Evolutionary conservation across 1,139 yeast species (phyloP).

Genomic region (Diutina pseudorugosa): DNA sequence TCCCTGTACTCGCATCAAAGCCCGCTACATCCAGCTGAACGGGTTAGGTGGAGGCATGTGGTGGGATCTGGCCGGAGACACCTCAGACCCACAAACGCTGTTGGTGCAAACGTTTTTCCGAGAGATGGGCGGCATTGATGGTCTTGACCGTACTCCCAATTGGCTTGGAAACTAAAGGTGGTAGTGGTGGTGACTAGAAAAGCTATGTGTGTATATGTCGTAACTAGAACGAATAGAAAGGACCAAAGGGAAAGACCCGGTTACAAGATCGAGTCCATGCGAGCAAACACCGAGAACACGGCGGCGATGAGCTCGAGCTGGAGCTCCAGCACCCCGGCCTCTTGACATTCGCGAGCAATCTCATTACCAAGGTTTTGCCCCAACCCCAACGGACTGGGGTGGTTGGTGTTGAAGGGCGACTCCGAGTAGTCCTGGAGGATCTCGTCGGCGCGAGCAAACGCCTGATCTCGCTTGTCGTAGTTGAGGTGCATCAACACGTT

Average conservation of each 20-base stretch:
- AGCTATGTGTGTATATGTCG: background rate
- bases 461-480: constrained; percentile 86
- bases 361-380: constrained; percentile 69
- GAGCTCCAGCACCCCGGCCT: constrained; percentile 42
- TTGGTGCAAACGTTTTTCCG: constrained; percentile 30
- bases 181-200: too few species aligned
- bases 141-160: background rate
- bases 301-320: constrained; percentile 89
- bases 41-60: constrained; percentile 78
- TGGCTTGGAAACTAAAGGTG: background rate
- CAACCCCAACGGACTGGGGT: constrained; percentile 50
- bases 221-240: background rate
- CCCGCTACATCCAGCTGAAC: constrained; percentile 36
- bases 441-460: constrained; percentile 89
- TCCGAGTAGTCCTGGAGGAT: constrained; percentile 71
- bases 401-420: constrained; percentile 61
- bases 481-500: constrained; percentile 70
- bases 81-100: constrained; percentile 17
- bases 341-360: constrained; percentile 55
- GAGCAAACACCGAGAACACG: constrained; percentile 50
- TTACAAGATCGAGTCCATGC: constrained; percentile 42
- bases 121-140: constrained; percentile 22
- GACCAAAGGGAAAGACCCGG: background rate
- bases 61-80: constrained; percentile 89
- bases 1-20: constrained; percentile 43